phyloP scores from a whole-genome alignment of 2,329 filamentous ascomycete species.

The Coniochaeta pulveracea region DNA sequence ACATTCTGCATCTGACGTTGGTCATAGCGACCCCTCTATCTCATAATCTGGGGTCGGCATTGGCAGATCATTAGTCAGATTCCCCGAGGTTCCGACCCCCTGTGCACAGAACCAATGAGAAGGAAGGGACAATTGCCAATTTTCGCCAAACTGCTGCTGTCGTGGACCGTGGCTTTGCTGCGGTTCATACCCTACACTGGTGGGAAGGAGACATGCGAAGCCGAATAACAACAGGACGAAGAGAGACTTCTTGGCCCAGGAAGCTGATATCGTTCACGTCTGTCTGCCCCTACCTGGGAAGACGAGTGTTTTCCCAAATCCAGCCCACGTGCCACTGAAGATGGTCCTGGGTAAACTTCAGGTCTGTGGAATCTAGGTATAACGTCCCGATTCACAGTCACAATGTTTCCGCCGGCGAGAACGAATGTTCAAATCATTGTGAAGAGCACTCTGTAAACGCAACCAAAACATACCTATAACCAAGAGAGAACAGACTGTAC shows the following conservation, averaged over 20 bases:
- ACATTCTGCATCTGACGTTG: not conserved
- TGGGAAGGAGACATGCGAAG: too few species aligned
- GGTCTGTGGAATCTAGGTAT: conserved; percentile 18
- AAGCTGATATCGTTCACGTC: not conserved
- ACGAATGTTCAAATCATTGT: too few species aligned
- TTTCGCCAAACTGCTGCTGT: not conserved
- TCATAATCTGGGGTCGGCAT: not conserved
- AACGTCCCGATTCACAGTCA: too few species aligned
- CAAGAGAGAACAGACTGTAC: too few species aligned
- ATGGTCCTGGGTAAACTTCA: conserved; percentile 17
- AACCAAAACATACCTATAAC: too few species aligned
- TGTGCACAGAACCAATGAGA: not conserved
- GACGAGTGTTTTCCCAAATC: not conserved
- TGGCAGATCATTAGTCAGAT: conserved; percentile 4
- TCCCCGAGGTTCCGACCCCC: conserved; percentile 1
- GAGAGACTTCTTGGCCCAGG: not conserved
- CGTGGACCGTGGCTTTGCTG: too few species aligned
- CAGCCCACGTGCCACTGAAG: conserved; percentile 17
- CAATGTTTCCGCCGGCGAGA: too few species aligned
- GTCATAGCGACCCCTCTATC: not conserved
- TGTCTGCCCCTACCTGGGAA: not conserved
- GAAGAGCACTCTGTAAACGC: too few species aligned
- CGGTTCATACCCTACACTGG: too few species aligned
- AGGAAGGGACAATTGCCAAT: not conserved
- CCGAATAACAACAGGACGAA: not conserved